phyloP scores from a whole-genome alignment of 371 early-diverging fungal species.

The Rhizopus sp. region DNA sequence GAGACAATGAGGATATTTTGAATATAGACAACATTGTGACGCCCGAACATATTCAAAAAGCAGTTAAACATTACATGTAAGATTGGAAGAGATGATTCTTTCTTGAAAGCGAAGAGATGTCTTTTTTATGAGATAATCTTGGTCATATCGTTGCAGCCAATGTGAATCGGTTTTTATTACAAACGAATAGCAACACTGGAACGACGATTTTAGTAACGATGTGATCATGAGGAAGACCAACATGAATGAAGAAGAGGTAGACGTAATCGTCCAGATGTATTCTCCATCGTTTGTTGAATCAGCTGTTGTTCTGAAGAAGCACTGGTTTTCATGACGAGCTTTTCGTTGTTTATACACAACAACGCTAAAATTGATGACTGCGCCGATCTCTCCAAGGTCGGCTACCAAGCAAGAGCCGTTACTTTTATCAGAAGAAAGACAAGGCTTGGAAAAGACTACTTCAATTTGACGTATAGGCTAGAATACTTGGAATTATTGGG shows the following conservation, averaged over 20 bases:
- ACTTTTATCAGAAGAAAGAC: slow-evolving; percentile 7
- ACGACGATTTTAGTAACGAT: slow-evolving; percentile 7
- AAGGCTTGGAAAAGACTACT: slow-evolving; percentile 9
- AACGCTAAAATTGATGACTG: slow-evolving; percentile 3
- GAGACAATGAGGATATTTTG: slow-evolving; percentile 2
- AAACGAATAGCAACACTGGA: slow-evolving; percentile 8
- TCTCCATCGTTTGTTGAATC: slow-evolving; percentile 11
- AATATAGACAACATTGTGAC: slow-evolving; percentile 10
- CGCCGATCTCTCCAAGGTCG: slow-evolving; percentile 1
- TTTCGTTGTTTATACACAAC: slow-evolving; percentile 8
- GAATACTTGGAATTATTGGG: slow-evolving; percentile 2
- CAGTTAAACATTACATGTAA: not conserved
- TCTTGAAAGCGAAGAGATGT: slow-evolving; percentile 7
- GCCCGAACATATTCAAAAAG: slow-evolving; percentile 6
- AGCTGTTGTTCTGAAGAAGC: slow-evolving; percentile 7
- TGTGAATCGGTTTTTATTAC: slow-evolving; percentile 8
- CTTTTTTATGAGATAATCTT: slow-evolving; percentile 3
- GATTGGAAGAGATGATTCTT: not conserved
- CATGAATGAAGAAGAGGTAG: slow-evolving; percentile 5
- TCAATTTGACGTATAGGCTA: slow-evolving; percentile 1
- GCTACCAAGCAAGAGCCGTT: slow-evolving; percentile 3
- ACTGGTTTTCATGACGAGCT: slow-evolving; percentile 9
- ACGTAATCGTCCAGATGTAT: not conserved
- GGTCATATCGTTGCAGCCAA: slow-evolving; percentile 8
- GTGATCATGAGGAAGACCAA: slow-evolving; percentile 8